Base-by-base conservation (phyloP, 371 early-diverging fungal species). In the Mortierella sp. region DNA sequence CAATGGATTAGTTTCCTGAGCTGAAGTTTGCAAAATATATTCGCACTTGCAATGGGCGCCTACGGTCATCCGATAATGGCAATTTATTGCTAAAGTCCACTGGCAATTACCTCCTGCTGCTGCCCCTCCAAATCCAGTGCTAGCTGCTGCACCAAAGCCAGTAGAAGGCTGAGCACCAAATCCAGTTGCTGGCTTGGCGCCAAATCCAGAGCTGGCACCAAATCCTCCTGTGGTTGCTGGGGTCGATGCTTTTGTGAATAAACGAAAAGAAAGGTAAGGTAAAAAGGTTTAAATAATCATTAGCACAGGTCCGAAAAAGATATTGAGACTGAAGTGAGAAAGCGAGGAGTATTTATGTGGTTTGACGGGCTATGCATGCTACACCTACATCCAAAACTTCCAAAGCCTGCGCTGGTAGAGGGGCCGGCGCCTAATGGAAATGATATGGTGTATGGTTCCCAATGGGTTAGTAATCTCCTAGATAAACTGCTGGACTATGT, bases 111-210 rank as follows among this genome's bases (percentile, higher is more conserved):
- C 64, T 62, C 70, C n/a, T n/a, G n/a, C n/a, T n/a, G n/a, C n/a
- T n/a, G n/a, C n/a, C n/a, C n/a, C 70, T 58, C 89, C 87, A 56
- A 88, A 83, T 7, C 81, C 77, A 43, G 85, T 66, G 29, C 75
- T 79, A 23, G 83, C 51, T n/a, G 83, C 45, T 3, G 84, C 60
- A 5, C 84, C 83, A 29, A 82, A 62, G 43, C 81, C 75, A 19
- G 85, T 53, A 57, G 77, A 57, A 56, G 72, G 58, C 37, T 68
- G 80, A 14, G 72, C 62, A 30, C 77, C 81, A 53, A 83, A 82
- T 68, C 84, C 80, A 48, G 80, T 61, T 14, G 74, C 79, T n/a
- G 84, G 67, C 29, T 83, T 74, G 1, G 64, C 66, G 44, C 88
- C 88, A 62, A 86, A 86, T 16, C 74, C 86, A 37, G 82, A 23